Evolutionary conservation across 2,329 filamentous ascomycete species (phyloP), one percentile per base, ranked within the genome.

Genomic region (Sporothrix brunneoviolacea): DNA sequence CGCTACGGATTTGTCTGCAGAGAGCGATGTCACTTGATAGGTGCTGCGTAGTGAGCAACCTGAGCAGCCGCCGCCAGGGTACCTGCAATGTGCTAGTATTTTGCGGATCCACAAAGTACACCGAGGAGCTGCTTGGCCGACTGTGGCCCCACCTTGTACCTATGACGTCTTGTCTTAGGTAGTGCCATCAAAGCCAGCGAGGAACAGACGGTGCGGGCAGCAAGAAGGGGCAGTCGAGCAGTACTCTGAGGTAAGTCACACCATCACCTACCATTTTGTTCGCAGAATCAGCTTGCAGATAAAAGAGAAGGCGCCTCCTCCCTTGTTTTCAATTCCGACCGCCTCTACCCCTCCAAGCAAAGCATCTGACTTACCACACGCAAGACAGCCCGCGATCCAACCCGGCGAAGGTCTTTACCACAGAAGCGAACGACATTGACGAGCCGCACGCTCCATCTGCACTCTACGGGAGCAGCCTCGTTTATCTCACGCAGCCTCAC

Each of bases 131-230:
- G 35, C 24, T 48, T 32, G 36, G 36, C 22, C 37, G 33, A 32
- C 3, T n/a, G 24, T 32, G 35, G 44, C 24, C 27, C 44, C 33
- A 22, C 38, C 35, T 40, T 32, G 45, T 41, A 36, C 47, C 46
- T 50, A 55, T 55, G 53, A 55, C 53, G 53, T 55, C 50, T 53
- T 51, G 47, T 52, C 45, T 52, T 33, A 28, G 33, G 19, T n/a
- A 21, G 44, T 45, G 50, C 35, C 22, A 40, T 47, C 49, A 33
- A 48, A 24, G 24, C 43, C 51, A 54, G 46, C 48, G 46, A 48
- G 54, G 42, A 50, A 50, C 45, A 53, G 54, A 37, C 36, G 41
- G 42, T 32, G 42, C 32, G 41, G 36, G 37, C 38, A 28, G n/a
- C 18, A 37, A 38, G n/a, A 22, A 39, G 27, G 19, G 24, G 30